Conservation (phyloP, 495 filamentous ascomycete genomes). For the Jackrogersella minutella region DNA sequence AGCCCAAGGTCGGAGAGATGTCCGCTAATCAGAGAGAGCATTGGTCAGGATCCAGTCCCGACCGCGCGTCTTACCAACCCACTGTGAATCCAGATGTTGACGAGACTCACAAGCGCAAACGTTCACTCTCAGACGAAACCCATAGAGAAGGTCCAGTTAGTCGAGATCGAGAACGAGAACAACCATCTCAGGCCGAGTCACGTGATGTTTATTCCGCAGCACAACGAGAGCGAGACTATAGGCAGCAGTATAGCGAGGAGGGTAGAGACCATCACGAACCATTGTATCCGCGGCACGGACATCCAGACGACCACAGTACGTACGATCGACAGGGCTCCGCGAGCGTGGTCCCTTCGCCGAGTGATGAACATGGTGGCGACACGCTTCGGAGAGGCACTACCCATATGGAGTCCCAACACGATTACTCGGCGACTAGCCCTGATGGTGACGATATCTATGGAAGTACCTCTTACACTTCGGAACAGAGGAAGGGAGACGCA, state of each 20-base stretch:
- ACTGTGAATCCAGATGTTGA: conserved; percentile 51
- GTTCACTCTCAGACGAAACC: conserved; percentile 56
- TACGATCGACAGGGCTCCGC: conserved; percentile 56
- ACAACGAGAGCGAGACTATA: conserved; percentile 54
- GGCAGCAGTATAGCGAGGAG: conserved; percentile 50
- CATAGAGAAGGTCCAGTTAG: conserved; percentile 42
- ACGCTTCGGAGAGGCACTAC: conserved; percentile 49
- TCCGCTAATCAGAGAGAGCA: conserved; percentile 44
- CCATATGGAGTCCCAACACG: conserved; percentile 49
- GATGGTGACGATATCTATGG: conserved; percentile 58
- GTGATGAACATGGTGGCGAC: conserved; percentile 57
- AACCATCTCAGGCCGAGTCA: conserved; percentile 48
- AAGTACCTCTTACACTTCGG: conserved; percentile 52
- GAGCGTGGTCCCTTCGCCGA: conserved; percentile 48
- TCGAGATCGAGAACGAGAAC: conserved; percentile 41
- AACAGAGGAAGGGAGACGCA: conserved; percentile 56
- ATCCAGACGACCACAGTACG: conserved; percentile 52
- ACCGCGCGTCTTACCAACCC: conserved; percentile 49
- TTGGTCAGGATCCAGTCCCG: conserved; percentile 46
- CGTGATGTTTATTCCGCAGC: conserved; percentile 51
- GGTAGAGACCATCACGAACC: conserved; percentile 51
- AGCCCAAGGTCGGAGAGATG: conserved; percentile 45
- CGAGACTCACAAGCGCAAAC: conserved; percentile 61
- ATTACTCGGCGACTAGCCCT: conserved; percentile 58
- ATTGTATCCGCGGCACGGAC: conserved; percentile 54